Conservation (phyloP, 768 basidiomycete species). For the Amanita fuliginea region DNA sequence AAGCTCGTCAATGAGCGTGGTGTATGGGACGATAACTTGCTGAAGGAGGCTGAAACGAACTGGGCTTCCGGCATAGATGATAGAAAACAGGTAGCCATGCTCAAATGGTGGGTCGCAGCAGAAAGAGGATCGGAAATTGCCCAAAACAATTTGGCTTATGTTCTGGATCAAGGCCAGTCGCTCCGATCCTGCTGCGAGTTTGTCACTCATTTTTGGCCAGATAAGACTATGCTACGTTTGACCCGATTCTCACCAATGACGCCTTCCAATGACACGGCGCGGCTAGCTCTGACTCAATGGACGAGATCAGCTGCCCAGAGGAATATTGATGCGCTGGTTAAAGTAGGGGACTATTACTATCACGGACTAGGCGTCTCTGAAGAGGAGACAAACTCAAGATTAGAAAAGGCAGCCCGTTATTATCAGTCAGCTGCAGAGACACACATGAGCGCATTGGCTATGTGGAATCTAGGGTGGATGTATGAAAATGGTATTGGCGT, state of each 20-base stretch:
- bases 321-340: conserved; percentile 94
- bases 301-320: conserved; percentile 87
- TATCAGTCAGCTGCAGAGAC: conserved; percentile 94
- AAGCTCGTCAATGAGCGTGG: conserved; percentile 91
- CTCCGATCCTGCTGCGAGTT: not conserved
- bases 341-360: conserved; percentile 97
- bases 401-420: conserved; percentile 87
- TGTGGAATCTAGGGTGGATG: conserved; percentile 99
- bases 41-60: conserved; percentile 68
- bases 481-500: conserved; percentile 95
- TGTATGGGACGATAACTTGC: conserved; percentile 70
- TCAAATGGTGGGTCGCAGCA: conserved; percentile 92
- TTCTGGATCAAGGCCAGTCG: conserved; percentile 77
- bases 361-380: conserved; percentile 75
- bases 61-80: conserved; percentile 64
- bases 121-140: conserved; percentile 88
- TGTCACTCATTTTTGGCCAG: conserved; percentile 21
- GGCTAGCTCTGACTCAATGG: conserved; percentile 86
- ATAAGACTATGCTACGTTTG: conserved; percentile 57
- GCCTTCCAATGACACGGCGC: conserved; percentile 77
- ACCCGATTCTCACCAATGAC: conserved; percentile 58
- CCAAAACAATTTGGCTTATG: conserved; percentile 90
- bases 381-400: conserved; percentile 43
- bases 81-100: conserved; percentile 73
- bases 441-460: conserved; percentile 84